These are phyloP conservation scores for Chiua sp. DNA, from an alignment of 1,284 basidiomycete species.

Conservation along the genomic window DNA sequence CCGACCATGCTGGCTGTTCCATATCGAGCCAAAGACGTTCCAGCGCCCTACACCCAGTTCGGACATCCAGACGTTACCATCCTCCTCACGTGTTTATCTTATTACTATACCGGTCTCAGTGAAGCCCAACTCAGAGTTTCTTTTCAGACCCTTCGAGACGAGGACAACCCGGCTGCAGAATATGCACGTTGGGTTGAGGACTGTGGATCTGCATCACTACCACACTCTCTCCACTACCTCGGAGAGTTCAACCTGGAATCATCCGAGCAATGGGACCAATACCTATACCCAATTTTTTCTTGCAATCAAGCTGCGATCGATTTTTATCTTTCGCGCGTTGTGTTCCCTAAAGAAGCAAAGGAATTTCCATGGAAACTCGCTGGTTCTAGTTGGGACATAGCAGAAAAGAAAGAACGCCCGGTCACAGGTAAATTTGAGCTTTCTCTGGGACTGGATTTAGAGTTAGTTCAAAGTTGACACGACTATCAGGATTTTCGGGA, in stretches of 20 bases:
- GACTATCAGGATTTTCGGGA: slow-evolving; percentile 20
- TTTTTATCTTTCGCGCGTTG: slow-evolving; percentile 47
- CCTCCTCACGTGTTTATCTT: background rate
- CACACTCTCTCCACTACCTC: slow-evolving; percentile 33
- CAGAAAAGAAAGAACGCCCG: slow-evolving; percentile 24
- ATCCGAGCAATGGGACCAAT: slow-evolving; percentile 33
- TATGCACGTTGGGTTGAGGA: slow-evolving; percentile 48
- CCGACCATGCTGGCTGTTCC: slow-evolving; percentile 21
- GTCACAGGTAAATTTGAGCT: slow-evolving; percentile 9
- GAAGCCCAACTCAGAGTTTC: slow-evolving; percentile 41
- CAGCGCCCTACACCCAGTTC: background rate
- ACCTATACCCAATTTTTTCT: slow-evolving; percentile 41
- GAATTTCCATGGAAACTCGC: slow-evolving; percentile 51
- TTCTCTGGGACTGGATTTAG: no score
- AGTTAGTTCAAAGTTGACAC: background rate
- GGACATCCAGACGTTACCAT: background rate
- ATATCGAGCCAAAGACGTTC: background rate
- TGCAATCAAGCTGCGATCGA: slow-evolving; percentile 46
- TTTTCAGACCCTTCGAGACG: slow-evolving; percentile 45
- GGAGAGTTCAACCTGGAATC: slow-evolving; percentile 48
- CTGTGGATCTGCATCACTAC: slow-evolving; percentile 21
- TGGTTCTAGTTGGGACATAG: slow-evolving; percentile 57
- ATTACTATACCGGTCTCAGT: slow-evolving; percentile 50
- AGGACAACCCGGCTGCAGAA: slow-evolving; percentile 46
- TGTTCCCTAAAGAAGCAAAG: slow-evolving; percentile 36